Evolutionary conservation across 2,329 filamentous ascomycete genomes (phyloP).

Genomic region (Drechslerella dactyloides): DNA sequence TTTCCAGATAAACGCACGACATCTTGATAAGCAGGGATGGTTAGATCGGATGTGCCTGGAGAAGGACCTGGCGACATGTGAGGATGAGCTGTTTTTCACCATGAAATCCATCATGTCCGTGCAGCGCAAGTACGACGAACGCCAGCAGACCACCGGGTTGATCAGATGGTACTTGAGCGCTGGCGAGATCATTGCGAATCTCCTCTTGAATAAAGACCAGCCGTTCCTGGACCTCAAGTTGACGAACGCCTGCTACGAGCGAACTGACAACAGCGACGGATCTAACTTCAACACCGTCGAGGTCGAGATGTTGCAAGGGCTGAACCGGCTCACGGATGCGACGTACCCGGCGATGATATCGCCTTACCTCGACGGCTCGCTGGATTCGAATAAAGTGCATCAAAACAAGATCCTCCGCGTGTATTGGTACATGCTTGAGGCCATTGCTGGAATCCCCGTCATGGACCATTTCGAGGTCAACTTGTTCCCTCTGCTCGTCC

Average conservation of each 20-base stretch:
- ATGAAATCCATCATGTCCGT: constrained; percentile 99
- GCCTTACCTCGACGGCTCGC: constrained; percentile 72
- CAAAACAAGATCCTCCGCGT: constrained; percentile 86
- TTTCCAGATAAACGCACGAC: constrained; percentile 89
- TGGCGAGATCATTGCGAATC: constrained; percentile 94
- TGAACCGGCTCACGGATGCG: constrained; percentile 87
- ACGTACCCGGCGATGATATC: constrained; percentile 96
- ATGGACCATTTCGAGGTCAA: constrained; percentile 97
- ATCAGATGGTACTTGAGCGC: constrained; percentile 93
- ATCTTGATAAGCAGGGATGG: constrained; percentile 87
- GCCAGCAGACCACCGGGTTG: constrained; percentile 75
- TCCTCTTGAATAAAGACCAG: constrained; percentile 84
- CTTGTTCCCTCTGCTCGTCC: constrained; percentile 88
- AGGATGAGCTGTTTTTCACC: constrained; percentile 98
- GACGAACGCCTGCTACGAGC: constrained; percentile 87
- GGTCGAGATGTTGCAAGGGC: constrained; percentile 82
- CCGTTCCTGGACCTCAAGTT: constrained; percentile 92
- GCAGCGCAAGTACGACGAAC: constrained; percentile 81
- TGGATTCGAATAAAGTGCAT: constrained; percentile 62
- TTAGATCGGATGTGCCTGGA: constrained; percentile 88
- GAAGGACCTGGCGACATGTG: constrained; percentile 83
- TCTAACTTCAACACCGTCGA: constrained; percentile 93
- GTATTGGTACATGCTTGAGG: constrained; percentile 98
- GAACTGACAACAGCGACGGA: constrained; percentile 94
- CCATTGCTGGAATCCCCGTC: constrained; percentile 94